phyloP scores from a whole-genome alignment of 371 early-diverging fungal genomes.

The Mucor irregularis region DNA sequence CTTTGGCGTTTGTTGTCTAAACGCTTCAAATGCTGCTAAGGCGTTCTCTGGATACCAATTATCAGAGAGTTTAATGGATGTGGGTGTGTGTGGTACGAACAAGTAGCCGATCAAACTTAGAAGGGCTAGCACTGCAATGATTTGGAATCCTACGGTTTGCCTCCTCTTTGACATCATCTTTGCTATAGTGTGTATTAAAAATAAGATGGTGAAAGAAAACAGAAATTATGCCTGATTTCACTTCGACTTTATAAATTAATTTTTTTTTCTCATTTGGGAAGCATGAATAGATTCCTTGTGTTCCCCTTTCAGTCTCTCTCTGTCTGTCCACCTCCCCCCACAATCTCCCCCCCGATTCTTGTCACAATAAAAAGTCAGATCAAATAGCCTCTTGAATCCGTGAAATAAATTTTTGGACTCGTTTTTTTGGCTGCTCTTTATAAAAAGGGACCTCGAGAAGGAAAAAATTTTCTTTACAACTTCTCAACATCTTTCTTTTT shows the following conservation, averaged over 20 bases:
- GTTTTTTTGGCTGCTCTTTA: neutral
- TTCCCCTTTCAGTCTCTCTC: no score
- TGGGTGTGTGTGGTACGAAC: neutral
- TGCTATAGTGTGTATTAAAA: neutral
- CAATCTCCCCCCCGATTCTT: no score
- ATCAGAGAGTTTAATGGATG: neutral
- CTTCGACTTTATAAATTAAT: neutral
- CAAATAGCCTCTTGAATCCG: no score
- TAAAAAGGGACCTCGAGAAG: neutral
- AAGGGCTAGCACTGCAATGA: neutral
- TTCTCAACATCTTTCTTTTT: neutral
- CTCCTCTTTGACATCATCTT: constrained; percentile 3
- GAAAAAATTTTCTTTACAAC: neutral
- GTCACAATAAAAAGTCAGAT: no score
- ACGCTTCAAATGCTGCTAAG: no score
- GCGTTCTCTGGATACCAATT: constrained; percentile 14
- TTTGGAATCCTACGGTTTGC: constrained; percentile 5
- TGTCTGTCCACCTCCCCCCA: no score
- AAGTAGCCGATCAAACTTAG: constrained; percentile 1
- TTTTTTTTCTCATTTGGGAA: no score
- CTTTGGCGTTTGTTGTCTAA: no score
- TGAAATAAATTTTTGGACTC: neutral
- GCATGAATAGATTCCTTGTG: no score
- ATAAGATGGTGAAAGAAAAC: neutral
- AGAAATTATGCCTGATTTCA: neutral